A percentile compares a stretch with the other conserved stretches of the same genome.
These are phyloP conservation scores for Ministeria vibrans DNA, from an alignment of 78 protist genomes.

Conservation along the genomic window DNA sequence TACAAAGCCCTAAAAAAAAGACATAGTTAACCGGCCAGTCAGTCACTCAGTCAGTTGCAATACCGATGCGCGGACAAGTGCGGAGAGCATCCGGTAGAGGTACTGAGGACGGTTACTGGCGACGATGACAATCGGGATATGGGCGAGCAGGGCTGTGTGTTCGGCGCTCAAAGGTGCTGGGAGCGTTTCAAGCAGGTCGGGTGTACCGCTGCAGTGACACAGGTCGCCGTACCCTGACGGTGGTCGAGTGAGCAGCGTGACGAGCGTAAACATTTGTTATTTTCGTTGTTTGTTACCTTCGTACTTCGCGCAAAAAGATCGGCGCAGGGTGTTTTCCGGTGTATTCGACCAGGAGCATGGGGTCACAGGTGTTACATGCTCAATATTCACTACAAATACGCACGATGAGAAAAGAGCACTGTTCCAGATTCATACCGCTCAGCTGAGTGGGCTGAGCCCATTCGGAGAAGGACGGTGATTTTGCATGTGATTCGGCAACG, in stretches of 20 bases:
- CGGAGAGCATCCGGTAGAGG: not conserved
- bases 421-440: too few species aligned
- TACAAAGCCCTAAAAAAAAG: not conserved
- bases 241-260: too few species aligned
- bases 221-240: not conserved
- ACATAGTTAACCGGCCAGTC: not conserved
- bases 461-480: too few species aligned
- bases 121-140: not conserved
- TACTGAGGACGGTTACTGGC: constrained; percentile 12
- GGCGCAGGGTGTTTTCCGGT: not conserved
- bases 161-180: not conserved
- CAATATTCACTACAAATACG: too few species aligned
- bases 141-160: not conserved
- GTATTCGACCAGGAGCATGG: too few species aligned
- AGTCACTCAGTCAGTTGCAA: not conserved
- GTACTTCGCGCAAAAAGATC: not conserved
- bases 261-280: too few species aligned
- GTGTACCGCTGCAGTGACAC: not conserved
- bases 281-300: too few species aligned
- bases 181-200: not conserved
- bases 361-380: too few species aligned
- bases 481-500: too few species aligned
- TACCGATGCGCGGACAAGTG: not conserved
- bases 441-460: too few species aligned
- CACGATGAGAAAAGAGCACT: too few species aligned